These are phyloP conservation scores for Leccinellum luteum DNA, from an alignment of 768 basidiomycete species.

Conservation along the genomic window DNA sequence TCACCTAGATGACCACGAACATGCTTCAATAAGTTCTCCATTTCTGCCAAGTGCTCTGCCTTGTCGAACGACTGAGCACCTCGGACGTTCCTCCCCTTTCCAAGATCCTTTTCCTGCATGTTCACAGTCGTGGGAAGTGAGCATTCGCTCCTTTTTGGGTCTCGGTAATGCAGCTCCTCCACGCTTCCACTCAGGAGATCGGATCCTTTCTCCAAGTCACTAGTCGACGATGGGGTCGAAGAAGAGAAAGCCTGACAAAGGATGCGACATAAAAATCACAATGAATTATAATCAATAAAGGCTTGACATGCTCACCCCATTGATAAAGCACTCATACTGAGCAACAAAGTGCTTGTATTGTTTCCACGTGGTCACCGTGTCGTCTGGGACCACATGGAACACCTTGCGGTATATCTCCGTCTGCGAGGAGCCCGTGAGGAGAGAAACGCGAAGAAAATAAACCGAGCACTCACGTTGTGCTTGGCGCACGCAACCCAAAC, in stretches of 20 bases:
- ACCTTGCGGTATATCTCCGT: slow-evolving; percentile 96
- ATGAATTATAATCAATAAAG: not conserved
- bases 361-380: slow-evolving; percentile 92
- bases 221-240: slow-evolving; percentile 45
- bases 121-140: slow-evolving; percentile 21
- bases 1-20: slow-evolving; percentile 85
- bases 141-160: slow-evolving; percentile 22
- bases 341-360: slow-evolving; percentile 85
- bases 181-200: slow-evolving; percentile 10
- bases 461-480: slow-evolving; percentile 67
- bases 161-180: slow-evolving; percentile 18
- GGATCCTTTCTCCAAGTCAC: slow-evolving; percentile 48
- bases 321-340: slow-evolving; percentile 72
- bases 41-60: slow-evolving; percentile 75
- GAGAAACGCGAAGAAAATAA: not conserved
- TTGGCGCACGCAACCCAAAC: slow-evolving; percentile 86
- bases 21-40: slow-evolving; percentile 79
- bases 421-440: slow-evolving; percentile 38
- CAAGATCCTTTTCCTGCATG: slow-evolving; percentile 37
- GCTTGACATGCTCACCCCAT: slow-evolving; percentile 47
- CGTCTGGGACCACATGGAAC: slow-evolving; percentile 92
- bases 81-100: slow-evolving; percentile 38
- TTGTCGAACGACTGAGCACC: slow-evolving; percentile 73
- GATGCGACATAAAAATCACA: slow-evolving; percentile 3
- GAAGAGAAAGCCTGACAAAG: slow-evolving; percentile 38